Percentiles rank a stretch among this genome's conserved stretches.
Conservation (phyloP, 106 monocot species). For the Dendrobium catenatum region DNA sequence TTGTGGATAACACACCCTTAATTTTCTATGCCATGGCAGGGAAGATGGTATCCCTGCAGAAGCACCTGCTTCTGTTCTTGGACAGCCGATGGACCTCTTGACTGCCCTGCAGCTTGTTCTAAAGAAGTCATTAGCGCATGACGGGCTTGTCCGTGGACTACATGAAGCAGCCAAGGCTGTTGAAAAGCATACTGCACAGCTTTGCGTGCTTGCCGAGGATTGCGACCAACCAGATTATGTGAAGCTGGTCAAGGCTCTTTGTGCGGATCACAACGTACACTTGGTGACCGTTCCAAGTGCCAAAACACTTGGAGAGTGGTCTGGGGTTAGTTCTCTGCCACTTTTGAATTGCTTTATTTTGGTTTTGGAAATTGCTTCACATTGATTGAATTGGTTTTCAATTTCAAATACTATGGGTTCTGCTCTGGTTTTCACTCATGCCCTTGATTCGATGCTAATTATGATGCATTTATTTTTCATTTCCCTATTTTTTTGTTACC, state of each 20-base stretch:
- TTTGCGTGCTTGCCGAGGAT: constrained; percentile 70
- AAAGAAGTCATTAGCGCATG: constrained; percentile 57
- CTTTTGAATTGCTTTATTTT: neutral
- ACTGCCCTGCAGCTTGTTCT: constrained; percentile 62
- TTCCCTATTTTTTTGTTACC: no score
- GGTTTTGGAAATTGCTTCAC: neutral
- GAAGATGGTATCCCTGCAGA: constrained; percentile 35
- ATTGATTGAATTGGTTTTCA: no score
- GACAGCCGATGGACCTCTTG: constrained; percentile 73
- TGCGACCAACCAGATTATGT: constrained; percentile 87
- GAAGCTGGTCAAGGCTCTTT: constrained; percentile 75
- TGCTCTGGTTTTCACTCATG: no score
- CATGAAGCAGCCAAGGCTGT: constrained; percentile 61
- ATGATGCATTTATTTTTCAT: no score
- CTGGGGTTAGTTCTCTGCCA: constrained; percentile 46
- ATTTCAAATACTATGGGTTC: no score
- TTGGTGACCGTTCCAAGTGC: constrained; percentile 65
- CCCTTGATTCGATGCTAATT: no score
- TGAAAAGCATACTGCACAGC: constrained; percentile 63
- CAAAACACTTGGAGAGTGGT: constrained; percentile 82
- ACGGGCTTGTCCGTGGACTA: constrained; percentile 56
- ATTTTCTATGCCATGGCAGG: constrained; percentile 7
- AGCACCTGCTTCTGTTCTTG: constrained; percentile 31
- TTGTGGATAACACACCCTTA: neutral
- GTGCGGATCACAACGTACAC: constrained; percentile 76